Evolutionary conservation across 768 basidiomycete species (phyloP), one percentile per base, ranked within the genome.

Genomic region (Kwoniella sp.): DNA sequence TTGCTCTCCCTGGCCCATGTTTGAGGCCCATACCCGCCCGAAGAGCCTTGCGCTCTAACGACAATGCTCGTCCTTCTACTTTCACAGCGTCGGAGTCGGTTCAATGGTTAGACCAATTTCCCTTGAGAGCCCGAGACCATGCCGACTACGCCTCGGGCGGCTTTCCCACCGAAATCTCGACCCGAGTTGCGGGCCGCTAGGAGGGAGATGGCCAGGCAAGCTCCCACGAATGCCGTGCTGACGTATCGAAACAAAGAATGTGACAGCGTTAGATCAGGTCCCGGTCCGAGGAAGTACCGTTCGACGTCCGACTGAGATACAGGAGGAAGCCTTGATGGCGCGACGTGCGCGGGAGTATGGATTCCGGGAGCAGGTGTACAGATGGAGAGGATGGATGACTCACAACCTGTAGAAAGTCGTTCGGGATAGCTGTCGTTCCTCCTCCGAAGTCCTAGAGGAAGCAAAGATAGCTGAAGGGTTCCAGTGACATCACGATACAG

Each of bases 391-490:
- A 38, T 30, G 52, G 15, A 41, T n/a, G n/a, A 73, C 75, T 48
- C n/a, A 79, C 79, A 80, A 80, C 64, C 75, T 77, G 67, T 80
- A 80, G 56, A 80, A 80, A 2, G 79, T 80, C 15, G 68, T 63
- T n/a, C 79, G 58, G 25, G 79, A 80, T 13, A 80, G 61, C 54
- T 80, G 77, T 11, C 72, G 47, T 53, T 80, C 79, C 58, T 80
- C 79, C 34, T 79, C 79, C n/a, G 79, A 77, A 5, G 79, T 80
- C 25, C 79, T 67, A 7, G 79, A 77, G 0, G 77, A 79, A 13
- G 79, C 79, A 63, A 80, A 80, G 62, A 80, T 80, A 15, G 76
- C 79, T 80, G n/a, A n/a, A n/a, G n/a, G n/a, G n/a, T n/a, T n/a
- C n/a, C n/a, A n/a, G n/a, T n/a, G n/a, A n/a, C n/a, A n/a, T n/a